A percentile compares a stretch with the other conserved stretches of the same genome.
These are phyloP conservation scores for Sapria himalayana DNA, from an alignment of 345 rosid genomes.

Conservation along the genomic window DNA sequence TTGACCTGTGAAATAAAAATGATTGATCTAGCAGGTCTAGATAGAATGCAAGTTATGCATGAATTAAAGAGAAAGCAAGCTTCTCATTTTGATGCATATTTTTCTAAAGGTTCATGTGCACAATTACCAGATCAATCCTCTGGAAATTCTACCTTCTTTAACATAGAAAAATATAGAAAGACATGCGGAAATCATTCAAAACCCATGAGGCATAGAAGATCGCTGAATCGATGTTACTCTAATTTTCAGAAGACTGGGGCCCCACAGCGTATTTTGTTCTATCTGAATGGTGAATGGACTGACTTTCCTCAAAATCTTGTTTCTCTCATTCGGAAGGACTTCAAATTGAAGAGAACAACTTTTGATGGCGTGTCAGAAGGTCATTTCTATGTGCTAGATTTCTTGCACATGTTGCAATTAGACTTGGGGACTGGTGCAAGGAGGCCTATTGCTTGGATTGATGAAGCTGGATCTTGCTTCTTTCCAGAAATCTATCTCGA, in stretches of 20 bases:
- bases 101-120: too few species aligned
- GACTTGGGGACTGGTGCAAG: conserved; percentile 46
- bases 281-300: conserved; percentile 59
- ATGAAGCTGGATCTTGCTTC: conserved; percentile 47
- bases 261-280: conserved; percentile 51
- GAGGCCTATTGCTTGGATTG: conserved; percentile 88
- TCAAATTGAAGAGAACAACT: conserved; percentile 39
- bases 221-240: conserved; percentile 36
- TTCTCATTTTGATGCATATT: too few species aligned
- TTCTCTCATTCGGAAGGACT: conserved; percentile 25
- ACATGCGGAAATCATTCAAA: too few species aligned
- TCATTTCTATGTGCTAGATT: conserved; percentile 35
- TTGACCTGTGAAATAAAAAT: too few species aligned
- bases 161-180: too few species aligned
- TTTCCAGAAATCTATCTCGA: conserved; percentile 47
- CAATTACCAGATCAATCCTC: too few species aligned
- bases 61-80: too few species aligned
- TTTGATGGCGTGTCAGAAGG: conserved; percentile 37
- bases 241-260: conserved; percentile 47
- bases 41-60: too few species aligned
- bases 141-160: too few species aligned
- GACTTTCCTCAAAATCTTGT: conserved; percentile 35
- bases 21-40: too few species aligned
- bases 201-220: too few species aligned
- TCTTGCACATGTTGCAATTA: conserved; percentile 55